These are phyloP conservation scores for Pleurotus djamor DNA, from an alignment of 768 basidiomycete species.

Conservation along the genomic window DNA sequence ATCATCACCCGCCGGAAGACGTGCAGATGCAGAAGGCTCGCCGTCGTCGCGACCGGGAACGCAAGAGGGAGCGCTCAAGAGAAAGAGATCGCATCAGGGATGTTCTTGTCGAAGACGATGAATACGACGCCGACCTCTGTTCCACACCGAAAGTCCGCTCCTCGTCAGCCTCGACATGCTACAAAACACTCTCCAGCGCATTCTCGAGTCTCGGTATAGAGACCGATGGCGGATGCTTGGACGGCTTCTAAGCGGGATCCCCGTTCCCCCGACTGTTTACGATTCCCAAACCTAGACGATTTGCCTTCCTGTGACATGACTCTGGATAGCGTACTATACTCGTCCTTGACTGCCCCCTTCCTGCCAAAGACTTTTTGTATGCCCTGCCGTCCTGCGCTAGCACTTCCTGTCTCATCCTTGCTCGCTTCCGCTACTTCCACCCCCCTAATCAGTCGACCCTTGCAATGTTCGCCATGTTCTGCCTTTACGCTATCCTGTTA, in stretches of 20 bases:
- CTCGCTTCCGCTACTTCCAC: too few species aligned
- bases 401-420: too few species aligned
- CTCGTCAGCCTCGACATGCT: background rate
- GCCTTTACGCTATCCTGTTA: background rate
- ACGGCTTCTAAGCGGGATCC: conserved; percentile 3
- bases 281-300: background rate
- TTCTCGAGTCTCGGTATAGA: conserved; percentile 4
- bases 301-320: background rate
- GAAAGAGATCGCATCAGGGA: conserved; percentile 8
- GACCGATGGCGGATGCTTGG: conserved; percentile 8
- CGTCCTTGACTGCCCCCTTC: background rate
- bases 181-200: background rate
- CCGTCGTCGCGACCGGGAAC: conserved; percentile 5
- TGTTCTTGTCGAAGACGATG: background rate
- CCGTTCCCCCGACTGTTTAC: too few species aligned
- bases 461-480: background rate
- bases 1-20: conserved; percentile 4
- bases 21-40: conserved; percentile 4
- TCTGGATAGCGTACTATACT: too few species aligned
- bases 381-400: background rate
- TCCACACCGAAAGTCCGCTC: background rate
- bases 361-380: background rate
- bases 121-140: background rate
- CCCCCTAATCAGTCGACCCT: too few species aligned
- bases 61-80: conserved; percentile 8